Evolutionary conservation across 2,329 filamentous ascomycete species (phyloP), one percentile per base, ranked within the genome.

Genomic region (Arachnopeziza araneosa): DNA sequence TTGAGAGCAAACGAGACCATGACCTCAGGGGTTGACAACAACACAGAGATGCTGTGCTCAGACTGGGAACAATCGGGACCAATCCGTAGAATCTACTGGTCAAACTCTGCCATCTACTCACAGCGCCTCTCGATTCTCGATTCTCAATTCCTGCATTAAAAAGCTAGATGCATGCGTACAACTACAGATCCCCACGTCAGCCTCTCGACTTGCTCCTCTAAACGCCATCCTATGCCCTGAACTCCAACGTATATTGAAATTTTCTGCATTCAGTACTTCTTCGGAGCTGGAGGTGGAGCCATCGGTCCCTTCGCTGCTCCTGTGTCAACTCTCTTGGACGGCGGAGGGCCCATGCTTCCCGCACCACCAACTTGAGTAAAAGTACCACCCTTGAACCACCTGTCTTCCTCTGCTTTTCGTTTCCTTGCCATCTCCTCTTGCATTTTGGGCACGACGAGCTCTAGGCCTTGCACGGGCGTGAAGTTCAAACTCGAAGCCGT

Each of bases 351-450:
- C 81, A 97, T 96, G 0, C 63, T 64, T 9, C 64, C 63, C 63
- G 80, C 79, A 8, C 78, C 77, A 10, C 86, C 86, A 59, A 96
- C 83, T 74, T 97, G 93, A 9, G 95, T 97, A 71, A 99, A 99
- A 0, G 91, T 93, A n/a, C 95, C 95, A 53, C 91, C 90, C 75
- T 95, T 96, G 79, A 99, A 99, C 88, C 92, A 99, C 48, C 91
- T 82, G 72, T 98, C 93, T 72, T 96, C 91, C 65, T 98, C 95
- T 0, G 91, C 93, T 73, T 96, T 96, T 64, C 92, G 81, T 79
- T 98, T 98, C 68, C 91, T 83, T 71, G 83, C 92, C 73, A 96
- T 83, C 77, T 97, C 92, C 8, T 91, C 90, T 67, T 92, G 87
- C 60, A 90, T 85, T 78, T 95, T 96, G 23, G 95, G 95, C 73